Evolutionary conservation across 441 rosid species (phyloP).

Genomic region (Capsella rubella): DNA sequence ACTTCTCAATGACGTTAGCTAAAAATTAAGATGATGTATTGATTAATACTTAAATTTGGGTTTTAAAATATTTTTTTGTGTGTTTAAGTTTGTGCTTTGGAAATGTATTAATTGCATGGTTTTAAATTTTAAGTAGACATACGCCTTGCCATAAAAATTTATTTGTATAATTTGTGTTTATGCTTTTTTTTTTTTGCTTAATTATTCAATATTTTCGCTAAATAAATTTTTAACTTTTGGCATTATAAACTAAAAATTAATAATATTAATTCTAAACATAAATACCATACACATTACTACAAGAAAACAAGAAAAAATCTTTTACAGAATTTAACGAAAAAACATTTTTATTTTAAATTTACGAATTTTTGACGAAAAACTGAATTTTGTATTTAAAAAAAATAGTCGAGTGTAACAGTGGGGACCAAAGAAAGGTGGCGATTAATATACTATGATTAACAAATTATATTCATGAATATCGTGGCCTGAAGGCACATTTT

Average conservation of each 20-base stretch:
- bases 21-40: background rate
- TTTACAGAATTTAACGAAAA: too few relatives aligned
- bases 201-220: background rate
- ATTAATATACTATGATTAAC: background rate
- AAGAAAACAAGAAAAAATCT: too few relatives aligned
- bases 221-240: background rate
- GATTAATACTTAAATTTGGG: background rate
- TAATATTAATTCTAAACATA: background rate
- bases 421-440: background rate
- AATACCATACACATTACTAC: background rate
- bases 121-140: constrained; percentile 1
- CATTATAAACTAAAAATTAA: background rate
- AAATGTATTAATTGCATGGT: background rate
- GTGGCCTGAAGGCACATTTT: background rate
- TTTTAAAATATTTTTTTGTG: background rate
- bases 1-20: constrained; percentile 21
- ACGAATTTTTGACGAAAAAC: too few relatives aligned
- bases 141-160: background rate
- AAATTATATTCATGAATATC: background rate
- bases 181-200: background rate
- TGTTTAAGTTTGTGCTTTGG: background rate
- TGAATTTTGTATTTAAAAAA: too few relatives aligned
- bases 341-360: too few relatives aligned
- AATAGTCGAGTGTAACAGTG: background rate
- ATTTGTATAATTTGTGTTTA: too few relatives aligned